Percentiles rank a stretch among this genome's conserved stretches.
phyloP scores from a whole-genome alignment of 1,139 yeast species.

The Hemisphaericaspora xylofermentans region DNA sequence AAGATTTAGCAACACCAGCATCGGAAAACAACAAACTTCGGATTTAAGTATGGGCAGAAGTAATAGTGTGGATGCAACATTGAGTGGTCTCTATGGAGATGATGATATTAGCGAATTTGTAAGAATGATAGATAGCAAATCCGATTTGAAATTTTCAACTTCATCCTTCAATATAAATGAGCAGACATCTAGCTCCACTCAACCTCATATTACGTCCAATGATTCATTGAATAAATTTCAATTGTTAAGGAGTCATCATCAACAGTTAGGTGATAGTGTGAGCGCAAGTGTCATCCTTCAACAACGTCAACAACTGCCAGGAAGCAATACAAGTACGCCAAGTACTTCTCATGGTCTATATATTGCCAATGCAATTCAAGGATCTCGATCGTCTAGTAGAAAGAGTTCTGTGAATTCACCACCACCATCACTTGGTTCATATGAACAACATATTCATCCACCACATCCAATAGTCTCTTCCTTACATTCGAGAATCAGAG shows the following conservation, averaged over 20 bases:
- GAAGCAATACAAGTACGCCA: constrained; percentile 3
- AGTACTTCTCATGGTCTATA: constrained; percentile 5
- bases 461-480: constrained; percentile 25
- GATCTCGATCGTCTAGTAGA: constrained; percentile 26
- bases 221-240: constrained; percentile 41
- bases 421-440: constrained; percentile 13
- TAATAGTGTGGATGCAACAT: constrained; percentile 30
- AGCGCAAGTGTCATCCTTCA: constrained; percentile 42
- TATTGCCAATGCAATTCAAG: constrained; percentile 5
- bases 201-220: constrained; percentile 6
- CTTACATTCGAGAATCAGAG: constrained; percentile 44
- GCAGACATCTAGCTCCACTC: background rate
- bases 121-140: constrained; percentile 70
- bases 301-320: constrained; percentile 12
- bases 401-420: constrained; percentile 35
- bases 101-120: constrained; percentile 83
- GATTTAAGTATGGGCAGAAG: constrained; percentile 13
- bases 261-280: constrained; percentile 53
- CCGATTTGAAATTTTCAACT: constrained; percentile 42
- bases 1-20: constrained; percentile 39
- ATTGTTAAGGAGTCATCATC: constrained; percentile 40
- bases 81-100: constrained; percentile 49
- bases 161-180: constrained; percentile 5
- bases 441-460: constrained; percentile 10
- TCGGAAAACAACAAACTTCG: constrained; percentile 28